Evolutionary conservation across 352 stramenopile species (phyloP).

Genomic region (Phytopythium boreale): DNA sequence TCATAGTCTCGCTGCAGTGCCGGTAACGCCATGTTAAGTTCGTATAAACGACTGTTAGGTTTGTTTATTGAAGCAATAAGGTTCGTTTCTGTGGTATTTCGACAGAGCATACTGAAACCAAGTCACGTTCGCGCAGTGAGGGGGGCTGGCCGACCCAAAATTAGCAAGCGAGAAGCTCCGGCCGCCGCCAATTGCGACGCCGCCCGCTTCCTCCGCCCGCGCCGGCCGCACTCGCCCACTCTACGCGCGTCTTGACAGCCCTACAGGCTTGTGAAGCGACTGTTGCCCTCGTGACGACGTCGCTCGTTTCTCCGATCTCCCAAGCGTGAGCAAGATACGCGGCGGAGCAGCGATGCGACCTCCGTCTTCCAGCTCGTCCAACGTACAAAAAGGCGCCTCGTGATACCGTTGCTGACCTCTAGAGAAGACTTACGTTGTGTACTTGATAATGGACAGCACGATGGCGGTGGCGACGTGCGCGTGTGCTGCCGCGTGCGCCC

Average conservation of each 20-base stretch:
- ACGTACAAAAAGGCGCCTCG: not conserved
- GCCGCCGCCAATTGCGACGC: not conserved
- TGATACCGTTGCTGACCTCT: not conserved
- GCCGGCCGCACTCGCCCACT: not conserved
- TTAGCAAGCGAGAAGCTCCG: not conserved
- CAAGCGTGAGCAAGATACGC: not conserved
- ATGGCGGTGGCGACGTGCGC: slow-evolving; percentile 56
- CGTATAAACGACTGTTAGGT: not conserved
- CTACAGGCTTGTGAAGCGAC: not conserved
- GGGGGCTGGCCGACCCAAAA: not conserved
- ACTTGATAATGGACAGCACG: not conserved
- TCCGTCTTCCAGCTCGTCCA: slow-evolving; percentile 1
- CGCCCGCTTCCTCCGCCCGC: not conserved
- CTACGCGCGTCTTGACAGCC: not conserved
- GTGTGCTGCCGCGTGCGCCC: slow-evolving; percentile 83
- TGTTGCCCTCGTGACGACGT: not conserved
- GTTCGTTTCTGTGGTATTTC: slow-evolving; percentile 2
- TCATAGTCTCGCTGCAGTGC: slow-evolving; percentile 26
- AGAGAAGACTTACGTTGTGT: not conserved
- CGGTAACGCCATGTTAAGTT: not conserved
- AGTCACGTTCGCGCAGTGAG: not conserved
- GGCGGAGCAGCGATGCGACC: not conserved
- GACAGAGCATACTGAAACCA: not conserved
- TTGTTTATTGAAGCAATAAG: slow-evolving; percentile 4
- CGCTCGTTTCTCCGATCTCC: not conserved